Evolutionary conservation across 495 filamentous ascomycete species (phyloP), one percentile per base, ranked within the genome.

Genomic region (Trichocladium antarcticum): DNA sequence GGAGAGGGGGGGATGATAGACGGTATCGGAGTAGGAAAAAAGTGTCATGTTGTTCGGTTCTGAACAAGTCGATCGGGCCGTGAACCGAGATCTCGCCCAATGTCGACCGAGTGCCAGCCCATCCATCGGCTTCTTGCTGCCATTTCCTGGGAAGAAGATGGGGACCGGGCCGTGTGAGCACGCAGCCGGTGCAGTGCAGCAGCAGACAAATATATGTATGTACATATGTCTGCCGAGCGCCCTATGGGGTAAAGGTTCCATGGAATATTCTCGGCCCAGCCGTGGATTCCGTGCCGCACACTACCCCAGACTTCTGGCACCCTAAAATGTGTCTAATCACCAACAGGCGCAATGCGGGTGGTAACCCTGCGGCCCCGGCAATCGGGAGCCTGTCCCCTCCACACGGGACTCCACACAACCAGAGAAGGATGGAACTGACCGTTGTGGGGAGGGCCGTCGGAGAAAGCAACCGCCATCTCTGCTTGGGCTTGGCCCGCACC

Each of bases 1-100:
- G 27, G 21, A n/a, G 45, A 40, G 41, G 16, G 36, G 35, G 35
- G 15, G 22, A 19, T 21, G 51, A 49, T 54, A 54, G 51, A 54
- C 46, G 45, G 51, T 12, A 39, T 34, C 36, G 49, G 42, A 45
- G 42, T 41, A 45, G 45, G 16, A 41, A 22, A 51, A 51, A 51
- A 40, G 15, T 42, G 39, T 1, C 39, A 15, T 45, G 5, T 24
- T 11, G 2, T 45, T 34, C 36, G 11, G 32, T 14, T 27, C 6
- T 9, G 27, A 11, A 17, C 12, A 6, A 15, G 10, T 27, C 12
- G 21, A 12, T 34, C 24, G 41, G 14, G 29, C 10, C 6, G 31
- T 36, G 31, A 35, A 9, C 11, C 32, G 24, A 27, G 3, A 8
- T 27, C 24, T 27, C 24, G 24, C 24, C 8, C 24, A 8, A 27